phyloP scores from a whole-genome alignment of 352 stramenopile genomes.

The Salisapilia sapeloensis region DNA sequence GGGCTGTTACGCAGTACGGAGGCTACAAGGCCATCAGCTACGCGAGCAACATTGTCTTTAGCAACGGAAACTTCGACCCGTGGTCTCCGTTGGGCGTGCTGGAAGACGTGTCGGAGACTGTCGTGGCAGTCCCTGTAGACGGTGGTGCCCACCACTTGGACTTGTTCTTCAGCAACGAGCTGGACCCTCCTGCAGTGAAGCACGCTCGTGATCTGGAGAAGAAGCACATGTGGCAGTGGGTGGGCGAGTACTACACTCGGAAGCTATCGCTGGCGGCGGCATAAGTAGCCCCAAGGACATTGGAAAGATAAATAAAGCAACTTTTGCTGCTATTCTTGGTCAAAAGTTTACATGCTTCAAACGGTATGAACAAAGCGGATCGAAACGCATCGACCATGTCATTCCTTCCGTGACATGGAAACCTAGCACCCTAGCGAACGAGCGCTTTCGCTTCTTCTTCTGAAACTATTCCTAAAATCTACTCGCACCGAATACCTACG shows the following conservation, averaged over 20 bases:
- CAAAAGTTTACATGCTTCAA: no score
- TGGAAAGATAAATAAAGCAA: no score
- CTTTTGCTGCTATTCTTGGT: no score
- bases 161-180: conserved; percentile 80
- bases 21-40: conserved; percentile 37
- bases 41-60: conserved; percentile 89
- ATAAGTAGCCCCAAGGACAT: no score
- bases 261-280: no score
- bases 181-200: conserved; percentile 64
- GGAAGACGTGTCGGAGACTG: conserved; percentile 32
- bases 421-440: no score
- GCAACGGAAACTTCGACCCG: conserved; percentile 88
- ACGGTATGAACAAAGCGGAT: no score
- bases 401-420: no score
- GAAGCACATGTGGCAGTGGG: conserved; percentile 70
- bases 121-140: conserved; percentile 52
- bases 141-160: conserved; percentile 81
- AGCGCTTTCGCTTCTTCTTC: no score
- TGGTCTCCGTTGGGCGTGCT: conserved; percentile 84
- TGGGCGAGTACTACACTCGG: conserved; percentile 36
- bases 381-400: no score
- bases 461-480: no score
- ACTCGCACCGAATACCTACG: no score
- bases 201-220: conserved; percentile 56
- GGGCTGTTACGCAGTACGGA: conserved; percentile 55